Evolutionary conservation across 2,329 filamentous ascomycete genomes (phyloP), one percentile per base, ranked within the genome.

Genomic region (Sclerotinia spermophila): DNA sequence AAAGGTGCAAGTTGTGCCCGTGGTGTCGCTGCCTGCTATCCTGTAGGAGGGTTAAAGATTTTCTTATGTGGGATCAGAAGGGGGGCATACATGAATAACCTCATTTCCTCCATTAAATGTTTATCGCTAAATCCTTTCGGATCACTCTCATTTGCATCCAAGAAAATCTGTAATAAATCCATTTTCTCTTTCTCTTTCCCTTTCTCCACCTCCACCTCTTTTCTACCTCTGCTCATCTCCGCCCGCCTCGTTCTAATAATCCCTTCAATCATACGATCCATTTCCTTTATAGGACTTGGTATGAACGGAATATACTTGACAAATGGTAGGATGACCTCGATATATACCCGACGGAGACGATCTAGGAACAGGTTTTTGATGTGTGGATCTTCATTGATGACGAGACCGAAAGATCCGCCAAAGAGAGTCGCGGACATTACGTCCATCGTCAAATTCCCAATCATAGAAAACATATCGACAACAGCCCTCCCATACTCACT

Each of bases 61-160:
- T 53, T 7, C 13, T 27, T 30, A 0, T 4, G n/a, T 27, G n/a
- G 5, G 7, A 33, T 33, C 0, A 13, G 5, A 38, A 38, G 8
- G 8, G 13, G 10, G 17, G 1, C 66, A 24, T 35, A 72, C 73
- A 76, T 74, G 33, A 76, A 75, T 19, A 76, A 35, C 3, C 64
- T 64, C 73, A 76, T 76, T 61, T 76, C 73, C 53, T 53, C 48
- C n/a, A 53, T 53, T 0, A 53, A 17, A 53, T 53, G 48, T 17
- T 53, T 53, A n/a, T 53, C 48, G 5, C n/a, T 53, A 27, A 53
- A 53, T 17, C n/a, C 48, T 15, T 17, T 53, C 5, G 48, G 48
- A 53, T 53, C 48, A 27, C 5, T 53, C 15, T 53, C 48, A 53
- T 53, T 53, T 13, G 48, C 48, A 53, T 53, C n/a, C 48, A 53